phyloP scores from a whole-genome alignment of 768 basidiomycete species.

The Leccinellum albellum region DNA sequence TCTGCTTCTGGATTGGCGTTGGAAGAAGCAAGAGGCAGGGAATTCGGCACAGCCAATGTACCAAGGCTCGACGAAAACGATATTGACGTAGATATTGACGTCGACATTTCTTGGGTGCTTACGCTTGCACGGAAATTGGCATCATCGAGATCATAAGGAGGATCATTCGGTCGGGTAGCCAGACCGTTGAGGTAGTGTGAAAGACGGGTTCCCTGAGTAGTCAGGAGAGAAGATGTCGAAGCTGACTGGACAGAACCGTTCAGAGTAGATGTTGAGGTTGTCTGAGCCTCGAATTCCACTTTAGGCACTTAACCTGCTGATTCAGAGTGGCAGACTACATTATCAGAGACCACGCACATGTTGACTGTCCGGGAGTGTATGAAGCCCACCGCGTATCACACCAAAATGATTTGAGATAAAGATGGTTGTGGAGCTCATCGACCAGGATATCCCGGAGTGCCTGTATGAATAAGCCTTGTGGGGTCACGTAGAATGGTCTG shows the following conservation, averaged over 20 bases:
- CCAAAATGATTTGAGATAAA: constrained; percentile 97
- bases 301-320: constrained; percentile 48
- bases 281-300: constrained; percentile 61
- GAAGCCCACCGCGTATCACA: constrained; percentile 90
- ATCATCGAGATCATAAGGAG: constrained; percentile 62
- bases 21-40: constrained; percentile 21
- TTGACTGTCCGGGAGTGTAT: constrained; percentile 75
- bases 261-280: constrained; percentile 17
- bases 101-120: constrained; percentile 18
- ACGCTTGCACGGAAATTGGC: constrained; percentile 26
- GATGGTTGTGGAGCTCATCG: constrained; percentile 92
- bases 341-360: constrained; percentile 47
- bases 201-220: constrained; percentile 47
- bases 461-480: constrained; percentile 39
- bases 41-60: constrained; percentile 15
- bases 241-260: constrained; percentile 24
- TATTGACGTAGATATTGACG: constrained; percentile 16
- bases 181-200: constrained; percentile 62
- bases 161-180: constrained; percentile 70
- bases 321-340: constrained; percentile 8
- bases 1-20: constrained; percentile 80
- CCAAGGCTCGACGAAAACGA: constrained; percentile 27
- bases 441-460: constrained; percentile 87
- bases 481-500: not conserved
- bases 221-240: constrained; percentile 37